Evolutionary conservation across 108 stramenopile species (phyloP), one percentile per base, ranked within the genome.

Genomic region (Asterionellopsis glacialis): DNA sequence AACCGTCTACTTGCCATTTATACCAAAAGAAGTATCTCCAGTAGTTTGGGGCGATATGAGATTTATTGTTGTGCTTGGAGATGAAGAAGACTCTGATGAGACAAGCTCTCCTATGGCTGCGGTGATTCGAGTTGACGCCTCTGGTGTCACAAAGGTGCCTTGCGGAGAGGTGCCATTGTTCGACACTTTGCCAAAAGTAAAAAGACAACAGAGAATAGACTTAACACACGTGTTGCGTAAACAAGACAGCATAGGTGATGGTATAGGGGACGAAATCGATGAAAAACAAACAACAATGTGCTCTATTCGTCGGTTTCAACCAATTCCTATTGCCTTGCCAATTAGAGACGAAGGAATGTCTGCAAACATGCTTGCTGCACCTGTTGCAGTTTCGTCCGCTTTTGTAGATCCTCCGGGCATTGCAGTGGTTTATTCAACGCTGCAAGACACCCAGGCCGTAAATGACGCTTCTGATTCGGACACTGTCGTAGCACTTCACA

Each of bases 1-100:
- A 43, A 90, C 91, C 15, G 54, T 93, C 40, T 88, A 76, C 63
- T 49, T 90, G 42, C 83, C 86, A 14, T 93, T 90, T 78, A 76
- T 73, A 21, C 84, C 86, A 0, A 58, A 53, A 1, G 56, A 49
- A 1, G 55, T 86, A 15, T 68, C 82, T 26, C 84, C 85, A 12
- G 44, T 88, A 6, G 54, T 53, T 23, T 90, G 82, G 86, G 38
- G 70, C 51, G 72, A 64, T 1, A 74, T 77, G 74, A 69, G 77
- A 50, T 81, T 84, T 41, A 51, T 90, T 12, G 50, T 81, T 39
- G 59, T 81, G 33, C 53, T 81, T 9, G 90, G 85, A 59, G 65
- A 80, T 26, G 52, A 66, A 38, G 33, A 33, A 33, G 33, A 33
- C 2, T 33, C 7, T 33, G 33, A 33, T 33, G 53, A 57, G 22